These are phyloP conservation scores for Ophiostoma tasmaniense DNA, from an alignment of 2,329 filamentous ascomycete species.

Conservation along the genomic window DNA sequence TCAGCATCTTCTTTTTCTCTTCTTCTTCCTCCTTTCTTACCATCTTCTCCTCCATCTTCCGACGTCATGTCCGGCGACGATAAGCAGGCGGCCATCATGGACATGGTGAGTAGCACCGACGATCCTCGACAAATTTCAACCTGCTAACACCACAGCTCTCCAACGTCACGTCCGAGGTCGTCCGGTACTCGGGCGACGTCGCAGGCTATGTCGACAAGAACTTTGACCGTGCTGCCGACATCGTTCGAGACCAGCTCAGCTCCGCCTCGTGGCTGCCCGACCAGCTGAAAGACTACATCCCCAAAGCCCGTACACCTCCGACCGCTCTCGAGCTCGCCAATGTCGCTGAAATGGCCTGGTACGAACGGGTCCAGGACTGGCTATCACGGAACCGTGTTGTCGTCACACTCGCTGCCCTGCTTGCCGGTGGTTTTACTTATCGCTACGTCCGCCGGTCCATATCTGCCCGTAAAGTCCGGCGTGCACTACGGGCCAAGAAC, in stretches of 20 bases:
- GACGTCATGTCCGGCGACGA: slow-evolving; percentile 22
- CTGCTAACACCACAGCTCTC: slow-evolving; percentile 36
- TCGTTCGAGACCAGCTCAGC: slow-evolving; percentile 61
- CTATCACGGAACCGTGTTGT: slow-evolving; percentile 62
- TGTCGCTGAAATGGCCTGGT: slow-evolving; percentile 24
- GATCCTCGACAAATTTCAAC: too few species aligned
- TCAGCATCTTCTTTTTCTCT: not conserved
- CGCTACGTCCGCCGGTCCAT: slow-evolving; percentile 42
- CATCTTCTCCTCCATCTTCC: not conserved
- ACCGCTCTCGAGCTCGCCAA: slow-evolving; percentile 29
- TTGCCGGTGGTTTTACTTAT: slow-evolving; percentile 57
- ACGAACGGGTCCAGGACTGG: slow-evolving; percentile 61
- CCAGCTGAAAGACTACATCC: slow-evolving; percentile 52
- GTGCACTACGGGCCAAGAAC: slow-evolving; percentile 70
- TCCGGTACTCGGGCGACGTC: slow-evolving; percentile 60
- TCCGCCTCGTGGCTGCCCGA: slow-evolving; percentile 66
- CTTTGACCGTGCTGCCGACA: slow-evolving; percentile 65
- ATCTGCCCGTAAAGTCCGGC: slow-evolving; percentile 57
- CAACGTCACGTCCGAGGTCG: slow-evolving; percentile 53
- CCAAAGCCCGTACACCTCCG: slow-evolving; percentile 35
- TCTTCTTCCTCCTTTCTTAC: not conserved
- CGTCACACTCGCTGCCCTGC: slow-evolving; percentile 61
- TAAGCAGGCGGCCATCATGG: slow-evolving; percentile 21
- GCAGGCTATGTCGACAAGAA: slow-evolving; percentile 74
- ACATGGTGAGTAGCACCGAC: slow-evolving; percentile 18